Base-by-base conservation (phyloP, 73 alveolate genomes). In the Stentor roeselii region DNA sequence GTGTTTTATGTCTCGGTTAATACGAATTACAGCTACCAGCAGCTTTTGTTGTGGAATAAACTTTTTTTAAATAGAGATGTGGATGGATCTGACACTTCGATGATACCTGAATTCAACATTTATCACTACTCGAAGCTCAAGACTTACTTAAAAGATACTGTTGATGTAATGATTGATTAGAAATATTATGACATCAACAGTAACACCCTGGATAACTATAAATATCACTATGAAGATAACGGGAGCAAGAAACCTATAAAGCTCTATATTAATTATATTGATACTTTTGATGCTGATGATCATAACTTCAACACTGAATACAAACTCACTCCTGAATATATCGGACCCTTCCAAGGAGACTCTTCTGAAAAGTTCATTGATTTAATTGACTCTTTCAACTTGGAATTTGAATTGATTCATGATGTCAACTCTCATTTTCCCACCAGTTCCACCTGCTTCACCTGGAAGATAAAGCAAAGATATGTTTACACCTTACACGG, bases 1-100 rank as follows among this genome's bases (percentile, higher is more conserved):
- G 78, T 85, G 83, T 38, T 82, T 3, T 36, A 82, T 15, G 82
- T 86, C 2, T 60, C 83, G 37, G 75, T 67, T 39, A 86, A 60
- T 59, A 30, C 40, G 15, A 0, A n/a, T n/a, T 67, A 67, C 34
- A 67, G 80, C 80, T 67, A 67, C 34, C 37, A 21, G 42, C 80
- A 67, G 41, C 80, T 67, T 30, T 27, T 67, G 41, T 32, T 67
- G 1, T 67, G 80, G 37, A 67, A 67, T 40, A 21, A 34, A 30
- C 21, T 67, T 14, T 67, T 67, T 67, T 67, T 67, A 32, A 67
- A 67, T 34, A 30, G 37, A 40, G 80, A 67, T 32, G 80, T 67
- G 27, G 42, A 67, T 27, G 80, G 80, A 27, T 21, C 41, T 30
- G 80, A 67, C 34, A 67, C 80, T 30, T 30, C 50, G 27, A 36